A percentile compares a stretch with the other conserved stretches of the same genome.
Evolutionary conservation across 805 yeast genomes (phyloP).

Genomic region (Hagleromyces aurorensis): DNA sequence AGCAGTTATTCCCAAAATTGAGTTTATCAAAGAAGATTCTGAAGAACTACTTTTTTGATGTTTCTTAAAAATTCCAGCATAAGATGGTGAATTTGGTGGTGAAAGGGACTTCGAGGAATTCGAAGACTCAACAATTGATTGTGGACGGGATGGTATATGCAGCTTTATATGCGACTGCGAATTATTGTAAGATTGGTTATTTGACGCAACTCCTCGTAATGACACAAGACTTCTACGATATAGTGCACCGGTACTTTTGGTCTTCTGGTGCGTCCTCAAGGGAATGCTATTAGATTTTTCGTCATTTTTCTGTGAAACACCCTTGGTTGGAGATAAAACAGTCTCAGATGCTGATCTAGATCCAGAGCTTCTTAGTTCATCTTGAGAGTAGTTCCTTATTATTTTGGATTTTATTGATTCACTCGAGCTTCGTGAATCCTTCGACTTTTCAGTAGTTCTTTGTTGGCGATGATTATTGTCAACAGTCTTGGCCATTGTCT

Average conservation of each 20-base stretch:
- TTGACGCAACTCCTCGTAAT: constrained; percentile 20
- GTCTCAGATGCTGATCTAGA: constrained; percentile 31
- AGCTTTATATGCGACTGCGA: constrained; percentile 19
- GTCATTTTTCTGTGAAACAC: constrained; percentile 3
- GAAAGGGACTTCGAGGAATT: constrained; percentile 14
- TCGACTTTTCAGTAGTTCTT: constrained; percentile 16
- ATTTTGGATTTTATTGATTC: constrained; percentile 19
- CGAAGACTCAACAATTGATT: constrained; percentile 15
- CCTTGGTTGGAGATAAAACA: constrained; percentile 6
- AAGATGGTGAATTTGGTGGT: constrained; percentile 27
- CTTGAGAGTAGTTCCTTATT: constrained; percentile 6
- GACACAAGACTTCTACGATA: constrained; percentile 32
- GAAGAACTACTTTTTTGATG: constrained; percentile 59
- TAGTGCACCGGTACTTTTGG: constrained; percentile 27
- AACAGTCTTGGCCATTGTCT: constrained; percentile 34
- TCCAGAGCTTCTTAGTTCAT: constrained; percentile 12
- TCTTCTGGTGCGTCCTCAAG: constrained; percentile 19
- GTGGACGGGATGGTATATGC: constrained; percentile 24
- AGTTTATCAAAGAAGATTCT: constrained; percentile 40
- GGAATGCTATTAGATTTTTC: constrained; percentile 8
- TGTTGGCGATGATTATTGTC: constrained; percentile 22
- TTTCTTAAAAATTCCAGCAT: constrained; percentile 47
- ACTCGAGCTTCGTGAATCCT: constrained; percentile 23
- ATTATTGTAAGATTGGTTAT: constrained; percentile 6
- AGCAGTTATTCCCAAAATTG: constrained; percentile 30